These are phyloP conservation scores for Lactarius vividus DNA, from an alignment of 768 basidiomycete species.

Conservation along the genomic window DNA sequence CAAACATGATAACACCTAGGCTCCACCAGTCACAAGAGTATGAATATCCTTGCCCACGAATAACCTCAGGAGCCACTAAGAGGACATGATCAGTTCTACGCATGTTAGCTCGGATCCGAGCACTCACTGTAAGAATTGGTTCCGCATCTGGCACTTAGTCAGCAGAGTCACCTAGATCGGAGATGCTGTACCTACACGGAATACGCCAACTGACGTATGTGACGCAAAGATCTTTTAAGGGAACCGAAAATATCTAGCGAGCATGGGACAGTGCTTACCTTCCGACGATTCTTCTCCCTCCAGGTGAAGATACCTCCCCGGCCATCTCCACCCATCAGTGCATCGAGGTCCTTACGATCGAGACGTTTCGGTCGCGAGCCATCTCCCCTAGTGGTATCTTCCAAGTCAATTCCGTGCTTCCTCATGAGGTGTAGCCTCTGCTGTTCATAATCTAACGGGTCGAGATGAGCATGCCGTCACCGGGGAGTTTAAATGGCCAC, in stretches of 20 bases:
- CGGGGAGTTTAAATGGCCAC: constrained; percentile 30
- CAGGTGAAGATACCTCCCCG: constrained; percentile 88
- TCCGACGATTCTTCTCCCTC: constrained; percentile 90
- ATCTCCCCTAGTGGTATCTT: constrained; percentile 67
- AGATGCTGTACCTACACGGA: constrained; percentile 62
- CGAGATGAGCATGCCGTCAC: constrained; percentile 17
- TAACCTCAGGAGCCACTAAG: constrained; percentile 87
- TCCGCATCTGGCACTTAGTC: constrained; percentile 59
- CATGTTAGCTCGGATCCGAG: background rate
- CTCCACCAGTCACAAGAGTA: constrained; percentile 99
- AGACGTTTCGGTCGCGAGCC: constrained; percentile 74
- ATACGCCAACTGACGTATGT: constrained; percentile 64
- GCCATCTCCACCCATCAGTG: constrained; percentile 80
- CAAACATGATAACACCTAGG: constrained; percentile 94
- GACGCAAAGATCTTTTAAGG: constrained; percentile 6
- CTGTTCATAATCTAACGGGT: constrained; percentile 79
- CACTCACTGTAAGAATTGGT: constrained; percentile 83
- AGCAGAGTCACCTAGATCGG: constrained; percentile 14
- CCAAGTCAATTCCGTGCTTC: constrained; percentile 95
- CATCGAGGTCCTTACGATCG: constrained; percentile 78
- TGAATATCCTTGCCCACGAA: constrained; percentile 87
- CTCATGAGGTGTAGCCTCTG: constrained; percentile 83
- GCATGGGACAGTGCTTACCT: constrained; percentile 52
- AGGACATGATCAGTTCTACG: constrained; percentile 8
- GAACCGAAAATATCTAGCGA: constrained; percentile 27